Evolutionary conservation across 352 stramenopile genomes (phyloP), one percentile per base, ranked within the genome.

Genomic region (Globisporangium paddicum): DNA sequence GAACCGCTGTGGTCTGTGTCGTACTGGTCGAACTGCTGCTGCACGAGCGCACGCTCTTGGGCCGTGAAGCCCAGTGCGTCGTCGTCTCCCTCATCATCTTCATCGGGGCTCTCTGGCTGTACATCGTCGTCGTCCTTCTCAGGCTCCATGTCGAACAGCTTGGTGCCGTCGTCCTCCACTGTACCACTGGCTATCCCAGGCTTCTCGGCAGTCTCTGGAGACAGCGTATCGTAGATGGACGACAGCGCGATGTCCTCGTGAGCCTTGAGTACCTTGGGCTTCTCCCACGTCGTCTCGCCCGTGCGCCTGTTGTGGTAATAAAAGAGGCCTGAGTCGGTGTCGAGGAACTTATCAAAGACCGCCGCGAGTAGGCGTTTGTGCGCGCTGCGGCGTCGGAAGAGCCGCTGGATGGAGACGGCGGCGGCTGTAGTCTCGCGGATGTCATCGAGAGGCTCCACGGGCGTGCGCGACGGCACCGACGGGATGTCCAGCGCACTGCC

Each of bases 231-330:
- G 26, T 81, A 76, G 3, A 72, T 64, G 9, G 58, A 60, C 50
- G 75, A 72, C 8, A 88, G 49, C 32, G 66, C 64, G 38, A 88
- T 67, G 49, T 90, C 79, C 3, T 81, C 69, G 9, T 77, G 66
- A 9, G 45, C 44, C 26, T 72, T 72, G 18, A 93, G 68, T n/a
- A 72, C 44, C 26, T 64, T 72, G 19, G 81, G 83, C 51, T 90
- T 91, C 41, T 87, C 73, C 81, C 83, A 93, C 51, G 79, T 87
- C 28, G 75, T 90, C 65, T 90, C 72, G 21, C 77, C 71, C 26
- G 80, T 88, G 16, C 70, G 69, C 41, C 74, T 82, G 59, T 90
- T 87, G 66, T 87, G 56, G 62, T 93, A 93, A 63, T 91, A 90
- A 56, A 76, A 83, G 3, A 69, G 51, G 1, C 77, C 80, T 28